Conservation (phyloP, 768 basidiomycete genomes). For the Boletus sp. region DNA sequence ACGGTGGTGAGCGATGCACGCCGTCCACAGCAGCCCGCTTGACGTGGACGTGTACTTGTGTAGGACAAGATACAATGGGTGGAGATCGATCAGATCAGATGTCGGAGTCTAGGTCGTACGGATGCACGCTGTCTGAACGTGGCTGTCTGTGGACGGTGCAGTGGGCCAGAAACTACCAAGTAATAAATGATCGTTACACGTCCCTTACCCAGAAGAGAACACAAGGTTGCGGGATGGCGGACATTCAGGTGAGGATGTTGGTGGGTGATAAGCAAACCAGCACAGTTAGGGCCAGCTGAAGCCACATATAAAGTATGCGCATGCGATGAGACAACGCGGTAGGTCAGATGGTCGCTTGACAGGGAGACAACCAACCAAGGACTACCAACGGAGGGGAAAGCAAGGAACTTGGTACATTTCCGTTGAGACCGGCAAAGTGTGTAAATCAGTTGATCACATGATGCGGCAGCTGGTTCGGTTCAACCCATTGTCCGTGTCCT, state of each 20-base stretch:
- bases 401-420: background rate
- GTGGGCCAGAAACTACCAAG: background rate
- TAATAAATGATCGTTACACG: background rate
- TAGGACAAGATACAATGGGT: constrained; percentile 7
- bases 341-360: no score
- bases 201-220: background rate
- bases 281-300: background rate
- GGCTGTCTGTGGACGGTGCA: background rate
- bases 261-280: constrained; percentile 1
- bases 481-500: background rate
- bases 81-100: constrained; percentile 22
- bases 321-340: background rate
- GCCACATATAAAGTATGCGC: background rate
- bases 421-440: background rate
- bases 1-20: background rate
- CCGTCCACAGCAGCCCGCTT: constrained; percentile 3
- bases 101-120: background rate
- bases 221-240: background rate
- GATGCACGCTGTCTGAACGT: background rate
- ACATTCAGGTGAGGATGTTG: background rate
- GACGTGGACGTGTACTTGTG: constrained; percentile 10
- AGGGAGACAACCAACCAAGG: background rate
- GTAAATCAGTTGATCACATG: background rate
- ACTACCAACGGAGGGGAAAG: background rate
- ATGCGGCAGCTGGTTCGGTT: background rate